These are phyloP conservation scores for Monosporascus sp. DNA, from an alignment of 2,329 filamentous ascomycete species.

Conservation along the genomic window DNA sequence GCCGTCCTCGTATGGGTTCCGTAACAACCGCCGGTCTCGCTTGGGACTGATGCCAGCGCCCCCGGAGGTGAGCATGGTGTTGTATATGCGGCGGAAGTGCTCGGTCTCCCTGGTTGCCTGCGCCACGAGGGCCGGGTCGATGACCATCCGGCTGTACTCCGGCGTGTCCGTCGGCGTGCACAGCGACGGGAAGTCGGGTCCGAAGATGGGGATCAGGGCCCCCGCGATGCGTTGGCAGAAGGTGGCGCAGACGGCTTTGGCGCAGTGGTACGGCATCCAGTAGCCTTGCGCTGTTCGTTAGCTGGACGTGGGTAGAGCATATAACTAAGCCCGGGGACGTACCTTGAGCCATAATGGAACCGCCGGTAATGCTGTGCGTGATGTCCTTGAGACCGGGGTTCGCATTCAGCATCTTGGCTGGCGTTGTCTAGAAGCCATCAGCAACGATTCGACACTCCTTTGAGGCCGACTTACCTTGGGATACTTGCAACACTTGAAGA, in stretches of 20 bases:
- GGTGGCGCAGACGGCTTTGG: conserved; percentile 79
- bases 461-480: conserved; percentile 61
- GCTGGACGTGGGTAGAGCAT: not conserved
- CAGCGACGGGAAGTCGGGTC: conserved; percentile 67
- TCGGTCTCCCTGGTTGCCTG: conserved; percentile 48
- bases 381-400: conserved; percentile 86
- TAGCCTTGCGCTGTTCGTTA: conserved; percentile 60
- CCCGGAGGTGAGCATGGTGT: conserved; percentile 16
- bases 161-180: conserved; percentile 63
- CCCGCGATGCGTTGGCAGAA: conserved; percentile 84
- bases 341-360: conserved; percentile 87
- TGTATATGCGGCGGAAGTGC: conserved; percentile 33
- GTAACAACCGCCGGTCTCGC: conserved; percentile 17
- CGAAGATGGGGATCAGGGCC: conserved; percentile 87
- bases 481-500: conserved; percentile 88
- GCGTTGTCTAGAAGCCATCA: conserved; percentile 93
- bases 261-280: conserved; percentile 91
- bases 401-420: conserved; percentile 72
- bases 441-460: not conserved
- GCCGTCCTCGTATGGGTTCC: conserved; percentile 19
- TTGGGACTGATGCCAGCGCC: conserved; percentile 7
- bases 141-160: conserved; percentile 64
- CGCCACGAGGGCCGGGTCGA: conserved; percentile 51
- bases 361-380: conserved; percentile 90
- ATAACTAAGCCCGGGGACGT: conserved; percentile 22